A percentile compares a stretch with the other conserved stretches of the same genome.
Conservation (phyloP, 1,284 basidiomycete species). For the Inonotus obliquus region DNA sequence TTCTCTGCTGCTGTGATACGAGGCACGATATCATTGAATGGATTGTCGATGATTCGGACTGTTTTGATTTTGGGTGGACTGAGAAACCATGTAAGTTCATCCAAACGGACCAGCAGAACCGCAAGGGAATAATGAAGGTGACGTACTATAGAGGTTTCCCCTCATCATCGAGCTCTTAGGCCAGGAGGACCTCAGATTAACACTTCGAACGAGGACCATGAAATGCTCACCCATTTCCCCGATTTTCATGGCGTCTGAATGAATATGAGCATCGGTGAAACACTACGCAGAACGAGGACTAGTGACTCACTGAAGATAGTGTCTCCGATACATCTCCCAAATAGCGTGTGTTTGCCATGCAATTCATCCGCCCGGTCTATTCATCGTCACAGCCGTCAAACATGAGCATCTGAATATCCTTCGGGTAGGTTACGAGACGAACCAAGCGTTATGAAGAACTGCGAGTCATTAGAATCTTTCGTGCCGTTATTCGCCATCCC, state of each 20-base stretch:
- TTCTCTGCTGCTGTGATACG: slow-evolving; percentile 95
- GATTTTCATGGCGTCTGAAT: slow-evolving; percentile 81
- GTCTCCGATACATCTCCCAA: slow-evolving; percentile 76
- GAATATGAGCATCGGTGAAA: neutral
- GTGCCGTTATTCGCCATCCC: slow-evolving; percentile 91
- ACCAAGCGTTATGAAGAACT: slow-evolving; percentile 92
- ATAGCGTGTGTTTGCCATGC: slow-evolving; percentile 85
- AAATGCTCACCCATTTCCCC: slow-evolving; percentile 67
- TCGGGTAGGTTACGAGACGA: slow-evolving; percentile 17
- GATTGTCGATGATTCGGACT: slow-evolving; percentile 85
- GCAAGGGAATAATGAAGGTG: neutral
- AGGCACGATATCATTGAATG: slow-evolving; percentile 91
- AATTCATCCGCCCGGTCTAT: slow-evolving; percentile 84
- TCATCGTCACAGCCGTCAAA: neutral
- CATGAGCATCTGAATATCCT: neutral
- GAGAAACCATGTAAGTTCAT: neutral
- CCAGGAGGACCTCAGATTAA: neutral
- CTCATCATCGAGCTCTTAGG: slow-evolving; percentile 73
- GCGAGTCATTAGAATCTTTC: slow-evolving; percentile 82
- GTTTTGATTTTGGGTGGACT: slow-evolving; percentile 88
- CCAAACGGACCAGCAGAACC: neutral
- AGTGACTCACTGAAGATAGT: slow-evolving; percentile 77
- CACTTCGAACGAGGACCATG: neutral
- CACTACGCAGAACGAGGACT: neutral
- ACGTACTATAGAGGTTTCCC: slow-evolving; percentile 83